Conservation (phyloP, 495 filamentous ascomycete genomes). For the Penicillium pulvis region DNA sequence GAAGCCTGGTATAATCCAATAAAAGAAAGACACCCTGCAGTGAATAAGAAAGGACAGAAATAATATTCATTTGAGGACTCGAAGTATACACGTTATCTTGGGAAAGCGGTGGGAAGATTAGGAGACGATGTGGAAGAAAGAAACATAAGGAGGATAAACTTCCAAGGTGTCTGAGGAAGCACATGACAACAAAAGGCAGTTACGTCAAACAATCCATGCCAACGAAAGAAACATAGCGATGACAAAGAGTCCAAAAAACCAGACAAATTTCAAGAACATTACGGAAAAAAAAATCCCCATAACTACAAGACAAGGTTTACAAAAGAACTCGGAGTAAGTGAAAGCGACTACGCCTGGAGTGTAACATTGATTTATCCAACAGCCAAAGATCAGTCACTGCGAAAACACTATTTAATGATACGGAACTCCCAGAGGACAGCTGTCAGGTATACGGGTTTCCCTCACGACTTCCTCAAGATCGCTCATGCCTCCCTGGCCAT, state of each 20-base stretch:
- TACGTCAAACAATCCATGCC: neutral
- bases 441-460: neutral
- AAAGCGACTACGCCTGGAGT: neutral
- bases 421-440: neutral
- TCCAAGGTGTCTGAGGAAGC: neutral
- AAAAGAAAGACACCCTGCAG: neutral
- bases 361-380: neutral
- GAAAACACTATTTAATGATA: neutral
- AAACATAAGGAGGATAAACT: neutral
- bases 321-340: neutral
- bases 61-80: neutral
- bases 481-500: slow-evolving; percentile 15
- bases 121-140: neutral
- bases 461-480: neutral
- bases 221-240: neutral
- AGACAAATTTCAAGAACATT: neutral
- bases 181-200: neutral
- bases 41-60: too few species aligned
- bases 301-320: neutral
- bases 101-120: neutral
- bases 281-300: too few species aligned
- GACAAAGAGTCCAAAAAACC: neutral
- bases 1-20: neutral
- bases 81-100: neutral
- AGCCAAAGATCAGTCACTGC: neutral